Evolutionary conservation across 2,329 filamentous ascomycete genomes (phyloP).

Genomic region (Helotiales sp.): DNA sequence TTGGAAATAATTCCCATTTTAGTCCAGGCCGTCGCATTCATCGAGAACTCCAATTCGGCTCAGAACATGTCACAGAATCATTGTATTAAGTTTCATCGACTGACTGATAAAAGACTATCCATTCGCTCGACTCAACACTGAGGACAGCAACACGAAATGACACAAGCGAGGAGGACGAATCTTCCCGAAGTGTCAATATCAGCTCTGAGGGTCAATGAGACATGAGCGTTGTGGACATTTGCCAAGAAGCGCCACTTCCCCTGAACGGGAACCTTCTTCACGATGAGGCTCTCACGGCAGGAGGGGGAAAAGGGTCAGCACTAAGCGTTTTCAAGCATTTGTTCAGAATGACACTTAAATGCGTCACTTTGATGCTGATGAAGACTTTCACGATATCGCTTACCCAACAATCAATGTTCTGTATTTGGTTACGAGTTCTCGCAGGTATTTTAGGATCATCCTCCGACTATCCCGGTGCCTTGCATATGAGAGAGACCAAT

Average conservation of each 20-base stretch:
- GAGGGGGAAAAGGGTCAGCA: neutral
- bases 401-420: neutral
- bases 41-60: too few species aligned
- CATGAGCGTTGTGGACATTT: neutral
- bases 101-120: too few species aligned
- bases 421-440: neutral
- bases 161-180: neutral
- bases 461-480: neutral
- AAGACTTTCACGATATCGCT: neutral
- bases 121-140: too few species aligned
- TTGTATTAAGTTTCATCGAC: too few species aligned
- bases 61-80: too few species aligned
- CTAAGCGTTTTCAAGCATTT: neutral
- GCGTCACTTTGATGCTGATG: neutral
- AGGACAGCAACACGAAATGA: neutral
- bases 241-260: conserved; percentile 2
- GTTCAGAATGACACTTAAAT: neutral
- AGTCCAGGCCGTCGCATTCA: too few species aligned
- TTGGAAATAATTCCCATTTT: too few species aligned
- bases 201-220: neutral
- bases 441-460: neutral
- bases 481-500: neutral
- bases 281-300: neutral
- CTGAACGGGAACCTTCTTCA: neutral
- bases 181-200: neutral